These are phyloP conservation scores for Bathelium albidoporum DNA, from an alignment of 495 filamentous ascomycete genomes.

Conservation along the genomic window DNA sequence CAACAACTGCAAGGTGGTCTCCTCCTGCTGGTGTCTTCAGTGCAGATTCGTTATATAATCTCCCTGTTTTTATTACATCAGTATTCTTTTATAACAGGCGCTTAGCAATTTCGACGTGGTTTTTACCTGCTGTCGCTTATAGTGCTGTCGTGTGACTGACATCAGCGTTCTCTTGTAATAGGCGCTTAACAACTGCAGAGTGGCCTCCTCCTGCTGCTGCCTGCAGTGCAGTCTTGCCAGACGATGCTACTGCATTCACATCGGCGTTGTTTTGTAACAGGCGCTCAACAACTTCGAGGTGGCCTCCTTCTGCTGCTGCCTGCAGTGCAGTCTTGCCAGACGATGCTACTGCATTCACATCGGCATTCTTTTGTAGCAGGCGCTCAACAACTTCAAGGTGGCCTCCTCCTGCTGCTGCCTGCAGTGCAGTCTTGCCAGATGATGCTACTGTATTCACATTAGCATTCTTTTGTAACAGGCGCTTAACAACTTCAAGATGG, in stretches of 20 bases:
- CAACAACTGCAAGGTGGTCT: background rate
- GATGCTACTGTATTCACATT: background rate
- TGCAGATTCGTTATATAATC: background rate
- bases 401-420: background rate
- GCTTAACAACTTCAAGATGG: constrained; percentile 9
- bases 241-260: no score
- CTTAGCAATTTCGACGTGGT: no score
- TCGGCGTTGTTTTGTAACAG: constrained; percentile 3
- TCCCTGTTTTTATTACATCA: no score
- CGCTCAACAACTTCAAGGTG: background rate
- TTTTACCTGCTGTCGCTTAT: background rate
- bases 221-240: background rate
- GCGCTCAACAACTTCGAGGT: constrained; percentile 1
- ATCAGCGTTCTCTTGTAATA: background rate
- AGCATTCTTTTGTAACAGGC: constrained; percentile 8
- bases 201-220: background rate
- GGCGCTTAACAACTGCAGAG: background rate
- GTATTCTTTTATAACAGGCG: background rate
- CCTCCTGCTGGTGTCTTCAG: background rate
- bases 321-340: constrained; percentile 7
- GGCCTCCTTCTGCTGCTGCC: constrained; percentile 6
- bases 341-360: background rate
- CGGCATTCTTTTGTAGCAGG: background rate
- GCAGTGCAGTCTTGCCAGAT: background rate
- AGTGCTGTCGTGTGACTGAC: background rate